Evolutionary conservation across 495 filamentous ascomycete genomes (phyloP), one percentile per base, ranked within the genome.

Genomic region (Neurospora sp.): DNA sequence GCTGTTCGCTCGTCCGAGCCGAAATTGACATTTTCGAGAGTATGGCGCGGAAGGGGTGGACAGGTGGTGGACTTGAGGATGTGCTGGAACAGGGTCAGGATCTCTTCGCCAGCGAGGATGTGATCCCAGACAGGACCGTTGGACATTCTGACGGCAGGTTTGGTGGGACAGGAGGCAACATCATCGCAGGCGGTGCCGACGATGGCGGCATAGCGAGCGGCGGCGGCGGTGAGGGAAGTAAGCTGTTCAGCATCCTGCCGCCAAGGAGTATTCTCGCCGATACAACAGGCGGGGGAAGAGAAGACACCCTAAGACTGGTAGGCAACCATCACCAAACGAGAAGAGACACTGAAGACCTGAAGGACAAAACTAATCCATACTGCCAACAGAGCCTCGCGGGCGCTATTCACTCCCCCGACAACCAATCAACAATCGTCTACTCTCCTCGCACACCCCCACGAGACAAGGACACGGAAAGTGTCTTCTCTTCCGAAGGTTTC

Each of bases 11-110:
- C 5, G 88, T 90, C 31, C 83, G 89, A 27, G 89, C 89, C 61
- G 89, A 90, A 79, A 85, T 90, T 8, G 89, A 90, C 73, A 90
- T 90, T 69, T 90, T 90, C 75, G 89, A 90, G 80, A 84, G 86
- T 27, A 77, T 90, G 71, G 88, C 89, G 53, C 78, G 87, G 70
- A 90, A 90, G 73, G 89, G 88, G 4, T 90, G 89, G 89, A 86
- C 83, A 35, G 89, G 89, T 10, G 89, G 88, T 38, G 89, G 89
- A 0, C 77, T 90, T 27, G 88, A 90, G 45, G 89, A 90, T 38
- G 74, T 90, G 27, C 78, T 90, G 22, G 87, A 90, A 72, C 85
- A 83, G 74, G 88, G 87, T n/a, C 80, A 82, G 65, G 89, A 90
- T 76, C 80, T 89, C 16, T 90, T 90, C 73, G 87, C 87, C 22